Conservation (phyloP, 2,329 filamentous ascomycete species). For the Colletotrichum sp. region DNA sequence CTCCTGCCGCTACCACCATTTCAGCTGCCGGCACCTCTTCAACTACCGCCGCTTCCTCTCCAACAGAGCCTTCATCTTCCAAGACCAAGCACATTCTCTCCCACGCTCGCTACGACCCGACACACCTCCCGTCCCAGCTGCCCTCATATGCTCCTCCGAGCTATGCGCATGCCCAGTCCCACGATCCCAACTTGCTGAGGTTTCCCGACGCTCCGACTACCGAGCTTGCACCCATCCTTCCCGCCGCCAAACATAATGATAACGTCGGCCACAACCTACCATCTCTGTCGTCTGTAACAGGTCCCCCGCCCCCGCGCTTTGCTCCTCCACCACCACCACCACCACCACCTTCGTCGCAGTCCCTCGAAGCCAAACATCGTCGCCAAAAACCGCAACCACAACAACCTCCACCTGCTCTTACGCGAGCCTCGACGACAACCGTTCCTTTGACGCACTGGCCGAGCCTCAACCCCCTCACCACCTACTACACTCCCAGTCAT, state of each 20-base stretch:
- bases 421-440: constrained; percentile 24
- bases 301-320: constrained; percentile 26
- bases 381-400: constrained; percentile 1
- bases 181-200: constrained; percentile 34
- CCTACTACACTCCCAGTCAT: constrained; percentile 52
- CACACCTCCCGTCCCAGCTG: constrained; percentile 27
- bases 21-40: neutral
- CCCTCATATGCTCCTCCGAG: constrained; percentile 41
- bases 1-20: neutral
- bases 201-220: constrained; percentile 39
- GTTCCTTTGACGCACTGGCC: constrained; percentile 47
- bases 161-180: constrained; percentile 35
- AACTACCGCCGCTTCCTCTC: neutral
- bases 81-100: constrained; percentile 10
- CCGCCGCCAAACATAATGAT: constrained; percentile 28
- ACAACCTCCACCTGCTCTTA: constrained; percentile 23
- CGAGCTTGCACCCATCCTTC: constrained; percentile 50
- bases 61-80: neutral
- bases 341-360: constrained; percentile 15
- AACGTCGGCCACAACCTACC: constrained; percentile 37
- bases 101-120: constrained; percentile 21
- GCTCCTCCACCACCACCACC: constrained; percentile 26
- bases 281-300: constrained; percentile 47
- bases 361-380: constrained; percentile 7
- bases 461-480: constrained; percentile 53